Percentiles rank a stretch among this genome's conserved stretches.
These are phyloP conservation scores for Globisporangium emineosum DNA, from an alignment of 352 stramenopile species.

Conservation along the genomic window DNA sequence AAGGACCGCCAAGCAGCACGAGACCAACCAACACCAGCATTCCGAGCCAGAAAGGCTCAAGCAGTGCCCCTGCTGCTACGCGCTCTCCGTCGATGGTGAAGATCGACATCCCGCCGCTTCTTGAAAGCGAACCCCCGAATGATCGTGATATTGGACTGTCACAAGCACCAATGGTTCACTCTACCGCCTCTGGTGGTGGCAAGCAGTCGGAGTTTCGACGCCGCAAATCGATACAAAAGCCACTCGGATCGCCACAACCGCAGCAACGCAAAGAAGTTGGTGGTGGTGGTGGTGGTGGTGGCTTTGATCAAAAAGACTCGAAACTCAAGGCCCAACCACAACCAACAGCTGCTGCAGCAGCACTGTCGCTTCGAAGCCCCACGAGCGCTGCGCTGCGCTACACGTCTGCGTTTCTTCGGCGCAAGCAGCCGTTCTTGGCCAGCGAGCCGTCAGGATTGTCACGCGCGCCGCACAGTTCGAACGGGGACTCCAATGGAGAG, in stretches of 20 bases:
- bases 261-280: not conserved
- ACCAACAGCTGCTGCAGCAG: slow-evolving; percentile 13
- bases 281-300: not conserved
- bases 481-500: not conserved
- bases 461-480: not conserved
- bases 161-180: not conserved
- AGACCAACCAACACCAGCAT: not conserved
- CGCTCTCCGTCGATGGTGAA: slow-evolving; percentile 7
- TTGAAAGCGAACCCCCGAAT: not conserved
- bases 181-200: not conserved
- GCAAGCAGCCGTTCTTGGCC: slow-evolving; percentile 20
- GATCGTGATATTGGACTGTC: not conserved
- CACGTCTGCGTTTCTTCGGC: slow-evolving; percentile 17
- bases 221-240: slow-evolving; percentile 8
- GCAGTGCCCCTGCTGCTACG: not conserved
- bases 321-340: slow-evolving; percentile 16
- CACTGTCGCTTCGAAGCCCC: slow-evolving; percentile 9
- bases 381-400: slow-evolving; percentile 6
- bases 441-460: not conserved
- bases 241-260: not conserved
- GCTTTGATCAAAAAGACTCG: not conserved
- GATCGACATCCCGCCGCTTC: slow-evolving; percentile 17
- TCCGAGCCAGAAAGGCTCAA: not conserved
- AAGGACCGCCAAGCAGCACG: not conserved
- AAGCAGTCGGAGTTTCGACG: slow-evolving; percentile 3